Percentiles rank a stretch among this genome's conserved stretches.
Conservation (phyloP, 2,329 filamentous ascomycete genomes). For the Plenodomus biglobosus region DNA sequence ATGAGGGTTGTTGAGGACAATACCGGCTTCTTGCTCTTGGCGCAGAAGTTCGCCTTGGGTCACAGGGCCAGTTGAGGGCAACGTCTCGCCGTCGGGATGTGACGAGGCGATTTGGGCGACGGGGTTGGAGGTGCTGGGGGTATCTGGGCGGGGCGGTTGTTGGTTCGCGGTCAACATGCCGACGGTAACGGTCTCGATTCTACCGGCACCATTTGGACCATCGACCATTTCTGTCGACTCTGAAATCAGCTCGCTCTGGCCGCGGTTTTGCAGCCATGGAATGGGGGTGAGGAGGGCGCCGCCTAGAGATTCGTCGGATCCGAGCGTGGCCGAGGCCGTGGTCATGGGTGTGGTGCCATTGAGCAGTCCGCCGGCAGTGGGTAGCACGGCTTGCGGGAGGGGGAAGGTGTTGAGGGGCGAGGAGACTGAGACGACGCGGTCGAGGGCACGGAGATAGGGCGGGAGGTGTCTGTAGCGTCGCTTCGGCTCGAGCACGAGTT, state of each 20-base stretch:
- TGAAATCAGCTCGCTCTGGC: conserved; percentile 64
- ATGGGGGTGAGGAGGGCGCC: conserved; percentile 93
- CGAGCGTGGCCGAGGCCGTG: conserved; percentile 53
- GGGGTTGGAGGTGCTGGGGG: not conserved
- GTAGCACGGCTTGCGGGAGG: conserved; percentile 65
- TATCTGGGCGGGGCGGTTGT: conserved; percentile 8
- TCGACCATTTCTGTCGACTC: conserved; percentile 80
- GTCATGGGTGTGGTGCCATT: conserved; percentile 62
- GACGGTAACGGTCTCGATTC: conserved; percentile 78
- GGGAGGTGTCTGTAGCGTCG: conserved; percentile 79
- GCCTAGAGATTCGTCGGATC: conserved; percentile 84
- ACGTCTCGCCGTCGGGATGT: conserved; percentile 40
- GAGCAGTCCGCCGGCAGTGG: conserved; percentile 52
- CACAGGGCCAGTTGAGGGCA: conserved; percentile 39
- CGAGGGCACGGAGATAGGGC: conserved; percentile 85
- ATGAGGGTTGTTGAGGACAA: conserved; percentile 62
- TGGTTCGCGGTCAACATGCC: conserved; percentile 52
- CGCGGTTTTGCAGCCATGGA: conserved; percentile 68
- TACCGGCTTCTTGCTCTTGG: conserved; percentile 82
- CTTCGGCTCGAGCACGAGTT: conserved; percentile 76
- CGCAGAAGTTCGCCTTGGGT: conserved; percentile 82
- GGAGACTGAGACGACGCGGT: conserved; percentile 87
- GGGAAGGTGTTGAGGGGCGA: conserved; percentile 81
- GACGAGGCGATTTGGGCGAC: conserved; percentile 36
- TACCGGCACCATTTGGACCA: conserved; percentile 75